Base-by-base conservation (phyloP, 768 basidiomycete species). In the Hebeloma cylindrosporum region DNA sequence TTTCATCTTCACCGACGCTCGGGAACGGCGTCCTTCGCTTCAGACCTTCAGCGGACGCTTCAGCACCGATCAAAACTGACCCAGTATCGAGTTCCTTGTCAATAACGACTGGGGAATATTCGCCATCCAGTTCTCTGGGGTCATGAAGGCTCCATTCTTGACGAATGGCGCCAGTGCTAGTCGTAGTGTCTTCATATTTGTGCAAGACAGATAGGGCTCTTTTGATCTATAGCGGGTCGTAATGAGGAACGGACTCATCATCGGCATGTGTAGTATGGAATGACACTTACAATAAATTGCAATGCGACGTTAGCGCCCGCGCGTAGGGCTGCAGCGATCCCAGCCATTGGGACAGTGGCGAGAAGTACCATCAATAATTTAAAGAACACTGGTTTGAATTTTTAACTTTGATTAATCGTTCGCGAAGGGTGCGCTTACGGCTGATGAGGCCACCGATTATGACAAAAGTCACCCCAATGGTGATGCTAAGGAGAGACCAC, bases 301-400 rank as follows among this genome's bases (percentile, higher is more conserved):
- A 50, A 43, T 4, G 33, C 28, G 3, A 44, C 26, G 27, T 51
- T 51, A 22, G 47, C 48, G 3, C 33, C 44, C 5, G 53, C 40
- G 5, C 53, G 40, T 5, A 57, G 38, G 5, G 44, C 45, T 8
- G 45, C 37, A 9, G 47, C 52, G 18, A 53, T 44, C 11, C 41
- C 56, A 6, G 56, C 52, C 25, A 53, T 27, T 7, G 52, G 52
- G 21, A 50, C 36, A 4, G 56, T 45, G 6, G 47, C 50, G 4
- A 51, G 37, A 3, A 44, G 23, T 2, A 57, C 47, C 5, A 57
- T 5, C 1, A 48, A 2, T 2, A 57, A 21, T 16, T 52, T 53
- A 34, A 53, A 43, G 17, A 31, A 29, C 29, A 53, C 48, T 51
- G 30, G n/a, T n/a, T n/a, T n/a, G n/a, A n/a, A n/a, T n/a, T n/a